Conservation (phyloP, 345 rosid species). For the Aurinia saxatilis region DNA sequence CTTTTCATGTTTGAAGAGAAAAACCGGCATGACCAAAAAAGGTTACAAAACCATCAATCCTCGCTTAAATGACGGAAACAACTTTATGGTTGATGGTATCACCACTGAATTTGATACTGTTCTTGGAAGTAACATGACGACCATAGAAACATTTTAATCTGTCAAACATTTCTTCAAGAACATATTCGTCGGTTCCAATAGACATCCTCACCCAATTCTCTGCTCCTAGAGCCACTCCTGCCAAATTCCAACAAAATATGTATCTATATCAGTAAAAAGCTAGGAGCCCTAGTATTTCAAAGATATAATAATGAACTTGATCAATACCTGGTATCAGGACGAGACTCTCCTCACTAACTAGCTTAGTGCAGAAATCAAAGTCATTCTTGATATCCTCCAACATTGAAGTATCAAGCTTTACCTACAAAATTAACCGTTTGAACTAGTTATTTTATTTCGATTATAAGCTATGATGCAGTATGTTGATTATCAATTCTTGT, state of each 20-base stretch:
- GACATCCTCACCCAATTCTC: constrained; percentile 65
- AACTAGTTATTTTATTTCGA: background rate
- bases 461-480: background rate
- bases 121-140: constrained; percentile 29
- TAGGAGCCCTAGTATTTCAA: too few relatives aligned
- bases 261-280: too few relatives aligned
- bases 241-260: background rate
- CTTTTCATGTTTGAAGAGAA: too few relatives aligned
- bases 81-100: background rate
- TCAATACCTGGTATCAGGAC: constrained; percentile 53
- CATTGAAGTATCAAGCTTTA: constrained; percentile 42
- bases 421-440: constrained; percentile 24
- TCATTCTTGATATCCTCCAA: constrained; percentile 51
- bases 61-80: background rate
- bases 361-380: constrained; percentile 48
- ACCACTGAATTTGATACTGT: background rate
- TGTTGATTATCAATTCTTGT: background rate
- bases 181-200: constrained; percentile 31
- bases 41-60: too few relatives aligned
- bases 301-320: background rate
- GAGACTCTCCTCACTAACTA: constrained; percentile 54
- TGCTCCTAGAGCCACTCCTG: constrained; percentile 47
- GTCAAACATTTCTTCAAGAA: constrained; percentile 45
- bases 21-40: too few relatives aligned
- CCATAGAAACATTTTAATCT: constrained; percentile 44